Evolutionary conservation across 257 asterid genomes (phyloP).

Genomic region (Fraxinus cuspidata): DNA sequence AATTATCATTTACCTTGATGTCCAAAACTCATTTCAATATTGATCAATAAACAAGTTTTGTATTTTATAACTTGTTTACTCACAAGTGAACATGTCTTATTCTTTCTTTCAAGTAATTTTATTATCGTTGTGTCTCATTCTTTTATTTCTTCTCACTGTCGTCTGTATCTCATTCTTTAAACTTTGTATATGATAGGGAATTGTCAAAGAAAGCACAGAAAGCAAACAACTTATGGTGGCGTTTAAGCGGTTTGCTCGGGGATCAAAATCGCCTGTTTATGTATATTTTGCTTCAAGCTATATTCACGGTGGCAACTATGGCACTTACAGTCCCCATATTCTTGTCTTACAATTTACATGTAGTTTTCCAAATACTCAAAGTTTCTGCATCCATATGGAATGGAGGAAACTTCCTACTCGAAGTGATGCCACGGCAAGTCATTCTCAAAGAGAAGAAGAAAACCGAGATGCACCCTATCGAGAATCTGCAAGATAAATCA

Average conservation of each 20-base stretch:
- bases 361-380: conserved; percentile 78
- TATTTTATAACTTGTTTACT: not conserved
- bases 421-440: conserved; percentile 96
- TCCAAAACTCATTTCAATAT: not conserved
- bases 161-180: conserved; percentile 6
- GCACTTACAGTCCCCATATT: conserved; percentile 91
- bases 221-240: conserved; percentile 95
- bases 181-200: conserved; percentile 47
- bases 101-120: not conserved
- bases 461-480: conserved; percentile 51
- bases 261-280: conserved; percentile 87
- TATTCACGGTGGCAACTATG: conserved; percentile 83
- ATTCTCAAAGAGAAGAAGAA: conserved; percentile 80
- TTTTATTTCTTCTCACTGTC: not conserved
- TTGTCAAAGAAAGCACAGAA: conserved; percentile 92
- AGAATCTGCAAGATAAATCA: conserved; percentile 29
- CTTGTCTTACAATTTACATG: conserved; percentile 69
- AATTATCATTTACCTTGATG: not conserved
- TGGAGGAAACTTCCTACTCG: conserved; percentile 88
- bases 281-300: conserved; percentile 84
- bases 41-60: not conserved
- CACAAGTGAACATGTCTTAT: not conserved
- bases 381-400: conserved; percentile 89
- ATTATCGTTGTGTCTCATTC: not conserved
- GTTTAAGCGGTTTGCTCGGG: conserved; percentile 88